Conservation (phyloP, 805 yeast genomes). For the Dipodascus geniculatus region DNA sequence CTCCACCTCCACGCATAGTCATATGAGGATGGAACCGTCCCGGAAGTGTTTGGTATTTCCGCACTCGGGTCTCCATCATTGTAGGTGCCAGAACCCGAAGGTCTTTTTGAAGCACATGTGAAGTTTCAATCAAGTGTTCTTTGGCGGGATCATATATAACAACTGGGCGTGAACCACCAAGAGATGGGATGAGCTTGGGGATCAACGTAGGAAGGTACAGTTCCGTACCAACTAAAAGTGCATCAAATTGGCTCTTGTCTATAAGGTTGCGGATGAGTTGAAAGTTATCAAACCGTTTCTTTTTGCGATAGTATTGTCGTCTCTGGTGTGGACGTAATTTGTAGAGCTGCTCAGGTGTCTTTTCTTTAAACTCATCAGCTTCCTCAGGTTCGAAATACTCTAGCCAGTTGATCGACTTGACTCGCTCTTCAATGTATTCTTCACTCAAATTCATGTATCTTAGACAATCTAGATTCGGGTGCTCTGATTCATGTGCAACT, state of each 20-base stretch:
- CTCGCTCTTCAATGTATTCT: slow-evolving; percentile 38
- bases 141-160: slow-evolving; percentile 74
- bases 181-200: slow-evolving; percentile 45
- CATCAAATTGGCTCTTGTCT: slow-evolving; percentile 52
- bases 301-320: slow-evolving; percentile 56
- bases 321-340: slow-evolving; percentile 48
- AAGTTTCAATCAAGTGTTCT: slow-evolving; percentile 65
- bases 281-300: slow-evolving; percentile 36
- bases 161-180: slow-evolving; percentile 80
- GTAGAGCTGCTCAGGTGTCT: slow-evolving; percentile 39
- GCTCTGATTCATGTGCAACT: slow-evolving; percentile 85
- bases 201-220: slow-evolving; percentile 57
- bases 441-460: slow-evolving; percentile 49
- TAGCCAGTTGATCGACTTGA: slow-evolving; percentile 61
- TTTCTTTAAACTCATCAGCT: slow-evolving; percentile 32
- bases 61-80: slow-evolving; percentile 66
- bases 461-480: slow-evolving; percentile 66
- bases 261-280: slow-evolving; percentile 32
- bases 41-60: slow-evolving; percentile 83
- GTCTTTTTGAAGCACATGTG: slow-evolving; percentile 55
- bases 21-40: slow-evolving; percentile 90
- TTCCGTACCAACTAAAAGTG: slow-evolving; percentile 60
- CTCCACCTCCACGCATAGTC: slow-evolving; percentile 91
- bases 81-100: slow-evolving; percentile 71
- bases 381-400: slow-evolving; percentile 75